Percentiles rank a stretch among this genome's conserved stretches.
Conservation (phyloP, 2,329 filamentous ascomycete genomes). For the Xylaria digitata region DNA sequence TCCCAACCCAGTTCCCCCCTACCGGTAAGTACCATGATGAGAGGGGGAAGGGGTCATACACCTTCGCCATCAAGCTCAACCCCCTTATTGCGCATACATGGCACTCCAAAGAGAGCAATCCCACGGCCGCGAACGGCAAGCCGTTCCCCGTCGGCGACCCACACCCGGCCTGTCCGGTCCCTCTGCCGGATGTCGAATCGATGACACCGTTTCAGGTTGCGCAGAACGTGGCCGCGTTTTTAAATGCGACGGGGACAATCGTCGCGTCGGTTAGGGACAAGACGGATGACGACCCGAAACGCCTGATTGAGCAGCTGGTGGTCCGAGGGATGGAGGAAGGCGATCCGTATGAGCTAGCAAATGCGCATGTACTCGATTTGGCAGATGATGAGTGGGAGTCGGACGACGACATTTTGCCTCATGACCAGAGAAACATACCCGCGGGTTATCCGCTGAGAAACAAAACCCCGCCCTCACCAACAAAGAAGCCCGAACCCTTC, state of each 20-base stretch:
- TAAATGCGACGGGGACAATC: not conserved
- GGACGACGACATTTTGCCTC: not conserved
- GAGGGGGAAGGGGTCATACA: not conserved
- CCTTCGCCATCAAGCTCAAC: constrained; percentile 4
- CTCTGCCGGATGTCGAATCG: not conserved
- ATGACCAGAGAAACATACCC: too few relatives aligned
- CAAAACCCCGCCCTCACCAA: too few relatives aligned
- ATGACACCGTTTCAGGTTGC: not conserved
- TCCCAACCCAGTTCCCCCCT: not conserved
- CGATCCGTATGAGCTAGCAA: not conserved
- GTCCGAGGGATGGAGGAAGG: not conserved
- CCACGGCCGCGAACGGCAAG: not conserved
- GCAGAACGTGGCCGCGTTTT: not conserved
- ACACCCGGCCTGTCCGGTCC: not conserved
- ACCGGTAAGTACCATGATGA: not conserved
- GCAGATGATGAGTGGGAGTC: not conserved
- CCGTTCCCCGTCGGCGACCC: not conserved
- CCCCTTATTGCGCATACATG: not conserved
- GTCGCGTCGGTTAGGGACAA: not conserved
- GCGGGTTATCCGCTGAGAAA: too few relatives aligned
- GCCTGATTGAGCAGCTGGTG: not conserved
- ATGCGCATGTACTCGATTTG: too few relatives aligned
- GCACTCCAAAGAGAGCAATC: not conserved
- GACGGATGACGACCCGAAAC: not conserved
- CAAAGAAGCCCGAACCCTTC: too few relatives aligned